Evolutionary conservation across 371 early-diverging fungal genomes (phyloP).

Genomic region (Mucor saturninus): DNA sequence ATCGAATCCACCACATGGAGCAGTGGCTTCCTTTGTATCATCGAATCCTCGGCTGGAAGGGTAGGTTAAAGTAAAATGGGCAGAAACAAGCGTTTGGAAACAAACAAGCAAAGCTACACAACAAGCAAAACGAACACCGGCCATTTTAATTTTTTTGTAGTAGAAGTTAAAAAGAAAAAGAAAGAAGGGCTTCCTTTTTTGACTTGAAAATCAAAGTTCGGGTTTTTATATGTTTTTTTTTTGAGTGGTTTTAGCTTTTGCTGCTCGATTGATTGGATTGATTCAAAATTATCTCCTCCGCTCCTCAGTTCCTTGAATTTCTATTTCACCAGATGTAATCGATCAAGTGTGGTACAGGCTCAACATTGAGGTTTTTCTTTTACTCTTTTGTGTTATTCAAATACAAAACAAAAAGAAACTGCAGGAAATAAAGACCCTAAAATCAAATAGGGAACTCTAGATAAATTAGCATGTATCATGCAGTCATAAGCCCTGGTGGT

Average conservation of each 20-base stretch:
- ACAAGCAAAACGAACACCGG: not conserved
- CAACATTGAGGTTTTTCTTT: no score
- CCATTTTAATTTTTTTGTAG: not conserved
- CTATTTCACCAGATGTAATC: no score
- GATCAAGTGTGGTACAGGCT: no score
- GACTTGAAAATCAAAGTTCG: not conserved
- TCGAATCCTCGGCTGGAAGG: constrained; percentile 58
- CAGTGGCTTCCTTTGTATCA: constrained; percentile 49
- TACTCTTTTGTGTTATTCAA: no score
- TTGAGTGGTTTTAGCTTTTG: not conserved
- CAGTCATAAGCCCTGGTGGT: no score
- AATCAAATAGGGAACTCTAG: no score
- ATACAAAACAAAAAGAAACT: no score
- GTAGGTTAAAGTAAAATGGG: constrained; percentile 56
- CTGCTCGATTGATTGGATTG: not conserved
- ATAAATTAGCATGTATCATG: no score
- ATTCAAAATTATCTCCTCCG: no score
- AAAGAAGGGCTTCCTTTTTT: not conserved
- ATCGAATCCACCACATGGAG: constrained; percentile 59
- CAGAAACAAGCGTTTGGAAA: constrained; percentile 19
- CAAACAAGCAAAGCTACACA: constrained; percentile 2
- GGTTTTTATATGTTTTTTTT: no score
- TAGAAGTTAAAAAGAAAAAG: not conserved
- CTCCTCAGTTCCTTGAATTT: no score
- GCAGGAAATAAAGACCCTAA: no score